A percentile compares a stretch with the other conserved stretches of the same genome.
These are phyloP conservation scores for Rhodotorula sp. DNA, from an alignment of 1,284 basidiomycete genomes.

Conservation along the genomic window DNA sequence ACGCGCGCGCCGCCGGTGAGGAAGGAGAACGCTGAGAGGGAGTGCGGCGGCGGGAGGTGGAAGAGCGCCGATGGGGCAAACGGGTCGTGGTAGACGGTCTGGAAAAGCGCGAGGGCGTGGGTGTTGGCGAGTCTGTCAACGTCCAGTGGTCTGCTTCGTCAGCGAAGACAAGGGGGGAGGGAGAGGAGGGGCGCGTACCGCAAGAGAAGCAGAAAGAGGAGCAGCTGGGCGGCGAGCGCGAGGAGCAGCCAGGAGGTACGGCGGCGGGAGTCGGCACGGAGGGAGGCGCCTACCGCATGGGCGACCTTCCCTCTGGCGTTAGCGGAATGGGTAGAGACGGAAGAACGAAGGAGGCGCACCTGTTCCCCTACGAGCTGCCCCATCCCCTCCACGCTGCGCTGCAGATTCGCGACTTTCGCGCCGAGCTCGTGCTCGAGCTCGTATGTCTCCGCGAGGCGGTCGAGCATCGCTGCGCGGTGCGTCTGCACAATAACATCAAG, in stretches of 20 bases:
- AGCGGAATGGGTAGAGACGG: too few species aligned
- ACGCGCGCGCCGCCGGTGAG: not conserved
- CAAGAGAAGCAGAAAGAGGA: slow-evolving; percentile 33
- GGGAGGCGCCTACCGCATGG: slow-evolving; percentile 24
- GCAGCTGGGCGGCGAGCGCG: slow-evolving; percentile 33
- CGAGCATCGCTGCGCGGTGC: slow-evolving; percentile 23
- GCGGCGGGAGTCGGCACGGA: slow-evolving; percentile 25
- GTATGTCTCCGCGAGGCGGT: slow-evolving; percentile 32
- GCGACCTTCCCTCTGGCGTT: slow-evolving; percentile 24
- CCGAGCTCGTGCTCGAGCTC: slow-evolving; percentile 34
- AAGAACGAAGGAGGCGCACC: slow-evolving; percentile 11
- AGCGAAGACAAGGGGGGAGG: not conserved
- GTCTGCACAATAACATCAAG: not conserved
- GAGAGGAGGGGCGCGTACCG: slow-evolving; percentile 5
- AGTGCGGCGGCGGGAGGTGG: slow-evolving; percentile 8
- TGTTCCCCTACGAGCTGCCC: slow-evolving; percentile 32
- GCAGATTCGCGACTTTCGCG: slow-evolving; percentile 35
- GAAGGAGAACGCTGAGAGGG: not conserved
- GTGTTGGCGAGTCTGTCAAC: slow-evolving; percentile 29
- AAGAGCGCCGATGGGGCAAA: slow-evolving; percentile 41
- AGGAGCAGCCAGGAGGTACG: slow-evolving; percentile 33
- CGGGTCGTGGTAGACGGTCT: slow-evolving; percentile 42
- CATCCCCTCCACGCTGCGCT: slow-evolving; percentile 36
- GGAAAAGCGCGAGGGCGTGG: slow-evolving; percentile 21
- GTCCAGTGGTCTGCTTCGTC: not conserved